A percentile compares a stretch with the other conserved stretches of the same genome.
Conservation (phyloP, 805 yeast species). For the Dipodascopsis tothii region DNA sequence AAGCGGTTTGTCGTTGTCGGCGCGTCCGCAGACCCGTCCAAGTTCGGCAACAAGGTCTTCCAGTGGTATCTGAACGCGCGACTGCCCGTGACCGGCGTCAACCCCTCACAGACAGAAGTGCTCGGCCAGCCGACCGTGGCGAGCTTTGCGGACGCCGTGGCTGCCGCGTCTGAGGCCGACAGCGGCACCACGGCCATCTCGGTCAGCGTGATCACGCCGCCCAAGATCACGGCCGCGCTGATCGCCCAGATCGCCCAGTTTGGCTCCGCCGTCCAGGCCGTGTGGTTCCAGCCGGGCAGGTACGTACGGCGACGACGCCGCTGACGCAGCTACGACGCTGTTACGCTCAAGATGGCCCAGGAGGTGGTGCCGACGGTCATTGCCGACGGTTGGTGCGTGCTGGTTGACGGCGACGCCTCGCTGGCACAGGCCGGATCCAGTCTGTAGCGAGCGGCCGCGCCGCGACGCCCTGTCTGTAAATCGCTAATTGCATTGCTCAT, state of each 20-base stretch:
- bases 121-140: neutral
- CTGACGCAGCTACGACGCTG: slow-evolving; percentile 43
- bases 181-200: slow-evolving; percentile 35
- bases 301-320: neutral
- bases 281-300: slow-evolving; percentile 79
- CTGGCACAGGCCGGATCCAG: no score
- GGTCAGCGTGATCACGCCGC: slow-evolving; percentile 70
- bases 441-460: no score
- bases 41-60: slow-evolving; percentile 64
- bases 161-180: neutral
- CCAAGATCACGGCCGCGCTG: slow-evolving; percentile 45
- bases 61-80: slow-evolving; percentile 56
- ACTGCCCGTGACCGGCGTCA: slow-evolving; percentile 58
- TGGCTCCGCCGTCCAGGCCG: slow-evolving; percentile 39
- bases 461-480: no score
- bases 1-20: slow-evolving; percentile 62
- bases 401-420: slow-evolving; percentile 71
- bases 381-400: slow-evolving; percentile 57
- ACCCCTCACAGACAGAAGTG: slow-evolving; percentile 36
- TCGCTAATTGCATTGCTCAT: no score
- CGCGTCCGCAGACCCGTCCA: slow-evolving; percentile 54
- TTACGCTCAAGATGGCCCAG: slow-evolving; percentile 37
- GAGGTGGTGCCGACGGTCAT: slow-evolving; percentile 33
- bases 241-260: slow-evolving; percentile 35
- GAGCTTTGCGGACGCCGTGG: neutral